A percentile compares a stretch with the other conserved stretches of the same genome.
phyloP scores from a whole-genome alignment of 1,139 yeast genomes.

The Suhomyces anneliseae region DNA sequence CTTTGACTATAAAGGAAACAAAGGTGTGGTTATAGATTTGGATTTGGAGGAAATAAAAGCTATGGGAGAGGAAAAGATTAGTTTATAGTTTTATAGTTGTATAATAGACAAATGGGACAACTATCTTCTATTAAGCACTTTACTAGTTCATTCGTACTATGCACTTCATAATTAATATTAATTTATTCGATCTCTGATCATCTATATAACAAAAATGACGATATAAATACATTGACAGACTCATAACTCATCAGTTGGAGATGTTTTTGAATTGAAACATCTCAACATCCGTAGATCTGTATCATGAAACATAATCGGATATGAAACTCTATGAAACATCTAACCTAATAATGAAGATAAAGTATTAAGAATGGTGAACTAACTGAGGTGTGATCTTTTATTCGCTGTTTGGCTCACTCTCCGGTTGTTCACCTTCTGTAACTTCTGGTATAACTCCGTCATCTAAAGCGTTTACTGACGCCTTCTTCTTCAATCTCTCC shows the following conservation, averaged over 20 bases:
- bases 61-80: neutral
- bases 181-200: neutral
- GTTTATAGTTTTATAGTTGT: neutral
- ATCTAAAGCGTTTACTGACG: constrained; percentile 11
- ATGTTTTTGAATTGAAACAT: too few species aligned
- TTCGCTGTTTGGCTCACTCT: neutral
- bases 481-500: constrained; percentile 28
- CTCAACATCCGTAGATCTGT: too few species aligned
- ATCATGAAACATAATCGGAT: too few species aligned
- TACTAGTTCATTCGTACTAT: too few species aligned
- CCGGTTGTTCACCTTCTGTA: neutral
- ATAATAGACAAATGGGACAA: too few species aligned
- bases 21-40: constrained; percentile 31
- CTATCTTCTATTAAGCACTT: too few species aligned
- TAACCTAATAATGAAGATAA: too few species aligned
- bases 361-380: too few species aligned
- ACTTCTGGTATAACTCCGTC: constrained; percentile 9
- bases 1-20: constrained; percentile 33
- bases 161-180: too few species aligned
- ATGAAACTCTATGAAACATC: too few species aligned
- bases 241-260: neutral
- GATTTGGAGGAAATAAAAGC: constrained; percentile 35
- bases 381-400: too few species aligned
- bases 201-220: neutral
- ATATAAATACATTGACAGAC: neutral